Evolutionary conservation across 2,329 filamentous ascomycete species (phyloP).

Genomic region (Cadophora sp.): DNA sequence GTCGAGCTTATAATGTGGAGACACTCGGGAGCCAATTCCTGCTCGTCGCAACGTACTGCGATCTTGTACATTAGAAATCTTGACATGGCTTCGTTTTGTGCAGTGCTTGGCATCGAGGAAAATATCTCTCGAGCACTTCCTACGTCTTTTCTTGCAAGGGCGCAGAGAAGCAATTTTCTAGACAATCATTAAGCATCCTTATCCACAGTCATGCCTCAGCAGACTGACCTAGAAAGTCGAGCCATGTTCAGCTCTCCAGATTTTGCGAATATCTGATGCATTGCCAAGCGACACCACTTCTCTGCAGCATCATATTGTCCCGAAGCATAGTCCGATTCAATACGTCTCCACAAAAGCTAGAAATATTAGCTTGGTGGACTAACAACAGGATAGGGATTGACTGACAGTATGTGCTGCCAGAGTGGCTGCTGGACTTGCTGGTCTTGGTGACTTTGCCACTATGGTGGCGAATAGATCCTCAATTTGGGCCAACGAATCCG

Average conservation of each 20-base stretch:
- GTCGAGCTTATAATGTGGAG: constrained; percentile 65
- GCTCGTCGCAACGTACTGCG: constrained; percentile 65
- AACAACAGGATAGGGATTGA: constrained; percentile 24
- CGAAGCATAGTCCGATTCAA: constrained; percentile 64
- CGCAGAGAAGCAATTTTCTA: constrained; percentile 78
- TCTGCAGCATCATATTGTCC: constrained; percentile 61
- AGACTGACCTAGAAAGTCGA: constrained; percentile 67
- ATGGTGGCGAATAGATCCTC: constrained; percentile 54
- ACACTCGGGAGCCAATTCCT: constrained; percentile 65
- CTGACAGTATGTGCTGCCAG: constrained; percentile 71
- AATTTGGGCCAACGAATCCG: constrained; percentile 48
- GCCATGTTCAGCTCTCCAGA: constrained; percentile 70
- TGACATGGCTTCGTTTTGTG: constrained; percentile 68
- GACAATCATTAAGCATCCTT: constrained; percentile 14
- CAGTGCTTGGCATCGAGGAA: constrained; percentile 61
- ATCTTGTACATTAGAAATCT: constrained; percentile 79
- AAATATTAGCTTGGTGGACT: constrained; percentile 26
- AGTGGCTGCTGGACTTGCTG: constrained; percentile 65
- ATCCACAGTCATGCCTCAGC: background rate
- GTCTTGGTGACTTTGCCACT: constrained; percentile 50
- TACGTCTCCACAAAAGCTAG: constrained; percentile 81
- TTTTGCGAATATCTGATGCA: constrained; percentile 70
- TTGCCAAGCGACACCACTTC: constrained; percentile 74
- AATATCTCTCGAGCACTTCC: constrained; percentile 62
- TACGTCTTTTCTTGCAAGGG: constrained; percentile 63